Base-by-base conservation (phyloP, 1,284 basidiomycete genomes). In the Trichosporon ovoides region DNA sequence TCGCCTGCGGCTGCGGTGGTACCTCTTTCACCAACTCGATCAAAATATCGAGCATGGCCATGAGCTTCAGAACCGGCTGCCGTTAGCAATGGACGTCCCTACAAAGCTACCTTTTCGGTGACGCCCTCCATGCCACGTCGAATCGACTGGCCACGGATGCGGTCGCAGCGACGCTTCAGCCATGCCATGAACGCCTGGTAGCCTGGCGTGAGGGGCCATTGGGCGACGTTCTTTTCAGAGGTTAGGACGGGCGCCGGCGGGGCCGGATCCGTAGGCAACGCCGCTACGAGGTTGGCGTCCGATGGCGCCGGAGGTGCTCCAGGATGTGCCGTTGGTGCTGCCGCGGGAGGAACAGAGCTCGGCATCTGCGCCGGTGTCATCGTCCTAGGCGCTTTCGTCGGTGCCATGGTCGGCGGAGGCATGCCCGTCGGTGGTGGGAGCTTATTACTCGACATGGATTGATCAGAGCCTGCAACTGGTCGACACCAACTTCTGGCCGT, bases 1-100 rank as follows among this genome's bases (percentile, higher is more conserved):
- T 70, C 13, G 89, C 86, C 7, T 85, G 85, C n/a, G 83, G 77
- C 4, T 84, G 81, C 0, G 88, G 85, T 3, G 91, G 91, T 12
- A 93, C 89, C 34, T 88, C 85, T 50, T 88, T 83, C 12, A 94
- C 86, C 91, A 91, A 94, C 1, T 64, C 60, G 64, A 87, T 83
- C 53, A 97, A 78, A n/a, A 79, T 78, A 58, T 88, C 83, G 4
- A 98, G 80, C 56, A 94, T 74, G 1, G 61, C 59, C 3, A 91
- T 67, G 5, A 86, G 77, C 38, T 70, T 72, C 11, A 69, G 60
- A 20, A 85, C 78, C 7, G 81, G 75, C 85, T 88, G 43, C 3
- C 13, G 43, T 53, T 43, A 58, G 52, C 46, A 19, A 3, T 5
- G 4, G 20, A 34, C 18, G 38, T n/a, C 18, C 37, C 16, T 1